A percentile compares a stretch with the other conserved stretches of the same genome.
phyloP scores from a whole-genome alignment of 2,329 filamentous ascomycete genomes.

The Apiospora arundinis region DNA sequence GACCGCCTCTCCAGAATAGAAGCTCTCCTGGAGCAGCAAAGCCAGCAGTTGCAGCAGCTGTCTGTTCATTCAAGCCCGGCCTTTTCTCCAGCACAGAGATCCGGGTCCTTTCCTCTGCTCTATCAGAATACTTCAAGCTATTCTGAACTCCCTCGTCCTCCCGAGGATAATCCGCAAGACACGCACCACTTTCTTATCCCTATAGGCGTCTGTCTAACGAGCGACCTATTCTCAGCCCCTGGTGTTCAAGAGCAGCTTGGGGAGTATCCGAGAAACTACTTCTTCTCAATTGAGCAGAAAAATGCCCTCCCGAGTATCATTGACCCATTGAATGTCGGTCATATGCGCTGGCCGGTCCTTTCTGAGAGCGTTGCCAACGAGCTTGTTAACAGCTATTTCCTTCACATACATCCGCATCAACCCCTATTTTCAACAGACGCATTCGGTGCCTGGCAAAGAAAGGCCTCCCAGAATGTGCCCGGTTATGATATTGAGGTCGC shows the following conservation, averaged over 20 bases:
- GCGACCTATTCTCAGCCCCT: slow-evolving; percentile 42
- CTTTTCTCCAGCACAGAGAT: slow-evolving; percentile 33
- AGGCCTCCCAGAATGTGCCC: slow-evolving; percentile 35
- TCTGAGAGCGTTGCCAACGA: slow-evolving; percentile 34
- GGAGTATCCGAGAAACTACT: slow-evolving; percentile 42
- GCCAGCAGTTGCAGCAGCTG: slow-evolving; percentile 37
- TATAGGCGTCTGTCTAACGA: slow-evolving; percentile 41
- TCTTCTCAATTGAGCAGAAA: slow-evolving; percentile 42
- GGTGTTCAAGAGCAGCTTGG: slow-evolving; percentile 41
- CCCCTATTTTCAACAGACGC: slow-evolving; percentile 41
- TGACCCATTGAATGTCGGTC: slow-evolving; percentile 35
- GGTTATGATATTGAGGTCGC: slow-evolving; percentile 38
- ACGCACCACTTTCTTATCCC: slow-evolving; percentile 46
- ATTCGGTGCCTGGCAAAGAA: slow-evolving; percentile 38
- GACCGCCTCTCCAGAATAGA: slow-evolving; percentile 48
- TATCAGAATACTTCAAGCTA: slow-evolving; percentile 32
- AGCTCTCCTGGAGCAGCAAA: slow-evolving; percentile 41
- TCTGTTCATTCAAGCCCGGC: slow-evolving; percentile 32
- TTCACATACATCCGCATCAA: slow-evolving; percentile 42
- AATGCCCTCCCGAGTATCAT: slow-evolving; percentile 40
- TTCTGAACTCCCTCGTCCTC: slow-evolving; percentile 25
- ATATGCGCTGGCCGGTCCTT: slow-evolving; percentile 37
- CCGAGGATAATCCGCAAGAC: slow-evolving; percentile 35
- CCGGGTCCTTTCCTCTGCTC: slow-evolving; percentile 31
- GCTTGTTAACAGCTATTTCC: slow-evolving; percentile 43